phyloP scores from a whole-genome alignment of 352 stramenopile species.

The Phytophthora multivora region DNA sequence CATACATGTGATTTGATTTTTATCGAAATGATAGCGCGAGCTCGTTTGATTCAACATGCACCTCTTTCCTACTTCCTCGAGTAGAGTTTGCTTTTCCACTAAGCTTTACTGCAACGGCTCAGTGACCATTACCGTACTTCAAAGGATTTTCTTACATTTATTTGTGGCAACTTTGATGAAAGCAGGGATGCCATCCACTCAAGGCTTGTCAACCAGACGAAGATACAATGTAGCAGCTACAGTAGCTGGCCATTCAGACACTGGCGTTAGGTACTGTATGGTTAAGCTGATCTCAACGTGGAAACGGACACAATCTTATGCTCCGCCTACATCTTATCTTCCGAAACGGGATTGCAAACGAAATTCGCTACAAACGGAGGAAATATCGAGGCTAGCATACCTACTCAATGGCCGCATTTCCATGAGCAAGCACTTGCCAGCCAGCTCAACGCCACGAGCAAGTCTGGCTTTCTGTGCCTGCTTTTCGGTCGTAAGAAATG shows the following conservation, averaged over 20 bases:
- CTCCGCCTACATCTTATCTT: no score
- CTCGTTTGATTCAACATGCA: slow-evolving; percentile 36
- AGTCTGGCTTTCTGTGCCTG: slow-evolving; percentile 7
- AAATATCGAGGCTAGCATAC: background rate
- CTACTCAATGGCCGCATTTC: background rate
- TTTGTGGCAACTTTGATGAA: background rate
- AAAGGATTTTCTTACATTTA: background rate
- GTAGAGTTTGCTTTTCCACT: background rate
- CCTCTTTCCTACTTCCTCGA: slow-evolving; percentile 7
- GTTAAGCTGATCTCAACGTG: no score
- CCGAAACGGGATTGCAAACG: no score
- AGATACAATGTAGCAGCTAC: no score
- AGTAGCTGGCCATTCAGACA: background rate
- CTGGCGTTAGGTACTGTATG: background rate
- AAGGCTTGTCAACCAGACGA: background rate
- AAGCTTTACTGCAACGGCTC: background rate
- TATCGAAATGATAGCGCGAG: slow-evolving; percentile 37
- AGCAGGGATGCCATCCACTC: background rate
- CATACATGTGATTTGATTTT: slow-evolving; percentile 50
- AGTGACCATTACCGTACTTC: no score
- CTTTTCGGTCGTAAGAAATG: background rate
- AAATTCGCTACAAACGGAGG: no score
- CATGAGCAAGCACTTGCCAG: background rate
- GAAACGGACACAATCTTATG: no score
- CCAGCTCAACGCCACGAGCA: background rate